Base-by-base conservation (phyloP, 2,329 filamentous ascomycete genomes). In the Colletotrichum coccodes region DNA sequence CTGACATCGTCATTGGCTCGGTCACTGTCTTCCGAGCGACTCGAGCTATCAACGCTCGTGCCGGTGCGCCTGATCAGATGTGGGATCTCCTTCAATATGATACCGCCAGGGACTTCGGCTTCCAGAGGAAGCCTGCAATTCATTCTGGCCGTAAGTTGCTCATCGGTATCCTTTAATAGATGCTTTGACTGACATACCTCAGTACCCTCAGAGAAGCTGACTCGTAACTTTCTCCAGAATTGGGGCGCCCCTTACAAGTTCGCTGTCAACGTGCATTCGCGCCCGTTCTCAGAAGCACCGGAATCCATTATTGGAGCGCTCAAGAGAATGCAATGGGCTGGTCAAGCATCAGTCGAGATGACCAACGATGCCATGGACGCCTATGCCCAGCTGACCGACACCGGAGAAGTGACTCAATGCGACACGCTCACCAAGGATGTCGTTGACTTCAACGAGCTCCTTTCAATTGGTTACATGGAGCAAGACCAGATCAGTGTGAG, bases 181-280 rank as follows among this genome's bases (percentile, higher is more conserved):
- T 30, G 60, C 64, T 14, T 1, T 69, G 73, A n/a, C 72, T 79
- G 40, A 81, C 75, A 23, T 14, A 26, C 6, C n/a, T 16, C 28
- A 83, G 80, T 71, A 8, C 74, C 76, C 3, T 72, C 79, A 9
- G 84, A 87, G 62, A 79, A 82, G 5, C 75, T 87, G 4, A 87
- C 84, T 1, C 80, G 84, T 0, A 86, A 89, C 59, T 90, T 86
- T 67, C 76, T 80, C 2, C 82, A 83, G 34, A 90, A 90, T 70
- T 88, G 85, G 82, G 90, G 90, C 2, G 90, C 90, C 68, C 85
- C 86, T 0, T 93, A 92, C 76, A 92, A 92, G 61, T 92, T 90
- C 73, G 84, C 88, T 40, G 89, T 90, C 1, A 80, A 83, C 1
- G 86, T 88, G 3, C 78, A 83, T 6, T 86, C 82, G 4, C 79